These are phyloP conservation scores for Lentinula lateritia DNA, from an alignment of 768 basidiomycete species.

Conservation along the genomic window DNA sequence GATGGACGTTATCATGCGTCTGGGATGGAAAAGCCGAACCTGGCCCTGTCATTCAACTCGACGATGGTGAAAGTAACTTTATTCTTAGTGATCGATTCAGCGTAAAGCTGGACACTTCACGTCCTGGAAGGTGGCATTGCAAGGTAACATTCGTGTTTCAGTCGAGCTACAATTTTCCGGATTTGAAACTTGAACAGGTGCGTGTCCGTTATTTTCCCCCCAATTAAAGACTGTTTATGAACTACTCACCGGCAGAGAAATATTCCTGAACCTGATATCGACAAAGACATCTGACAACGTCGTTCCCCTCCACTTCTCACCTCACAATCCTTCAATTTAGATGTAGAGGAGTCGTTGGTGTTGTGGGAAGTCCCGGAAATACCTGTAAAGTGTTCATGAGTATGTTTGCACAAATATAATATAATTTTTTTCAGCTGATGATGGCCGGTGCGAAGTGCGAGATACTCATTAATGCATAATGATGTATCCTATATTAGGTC, in stretches of 20 bases:
- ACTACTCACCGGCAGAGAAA: neutral
- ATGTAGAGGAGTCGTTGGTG: too few species aligned
- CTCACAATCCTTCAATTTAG: too few species aligned
- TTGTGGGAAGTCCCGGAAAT: too few species aligned
- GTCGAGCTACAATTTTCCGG: conserved; percentile 13
- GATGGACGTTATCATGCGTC: conserved; percentile 14
- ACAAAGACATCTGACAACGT: neutral
- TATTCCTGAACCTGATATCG: neutral
- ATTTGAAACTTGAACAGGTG: conserved; percentile 8
- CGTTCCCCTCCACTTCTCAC: too few species aligned
- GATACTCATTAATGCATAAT: too few species aligned
- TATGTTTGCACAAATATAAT: too few species aligned
- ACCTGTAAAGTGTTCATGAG: too few species aligned
- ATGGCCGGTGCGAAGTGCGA: too few species aligned
- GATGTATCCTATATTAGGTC: too few species aligned
- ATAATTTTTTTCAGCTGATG: too few species aligned
- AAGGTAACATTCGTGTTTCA: conserved; percentile 12
- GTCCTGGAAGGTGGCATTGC: conserved; percentile 11
- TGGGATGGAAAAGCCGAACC: conserved; percentile 11
- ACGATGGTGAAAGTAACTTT: conserved; percentile 9
- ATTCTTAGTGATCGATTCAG: conserved; percentile 12
- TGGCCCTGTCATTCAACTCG: conserved; percentile 12
- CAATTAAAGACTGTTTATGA: neutral
- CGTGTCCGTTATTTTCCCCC: neutral
- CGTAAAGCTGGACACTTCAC: conserved; percentile 12